phyloP scores from a whole-genome alignment of 2,329 filamentous ascomycete species.

The Trichothecium roseum region DNA sequence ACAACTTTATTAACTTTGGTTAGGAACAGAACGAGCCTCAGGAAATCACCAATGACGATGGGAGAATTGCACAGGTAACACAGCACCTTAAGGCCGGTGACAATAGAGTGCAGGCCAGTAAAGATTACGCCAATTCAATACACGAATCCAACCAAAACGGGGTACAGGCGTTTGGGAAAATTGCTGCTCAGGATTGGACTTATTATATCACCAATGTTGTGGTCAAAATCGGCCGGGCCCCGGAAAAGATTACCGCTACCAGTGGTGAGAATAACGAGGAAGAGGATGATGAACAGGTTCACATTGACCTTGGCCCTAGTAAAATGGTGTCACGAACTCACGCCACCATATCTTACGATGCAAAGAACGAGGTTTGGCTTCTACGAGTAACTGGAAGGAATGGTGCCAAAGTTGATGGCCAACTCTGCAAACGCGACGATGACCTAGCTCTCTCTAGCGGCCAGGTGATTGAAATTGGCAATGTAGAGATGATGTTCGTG shows the following conservation, averaged over 20 bases:
- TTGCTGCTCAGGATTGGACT: slow-evolving; percentile 73
- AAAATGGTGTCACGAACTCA: slow-evolving; percentile 74
- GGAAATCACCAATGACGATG: slow-evolving; percentile 38
- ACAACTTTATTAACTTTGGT: too few relatives aligned
- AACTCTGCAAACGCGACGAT: slow-evolving; percentile 54
- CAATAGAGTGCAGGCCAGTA: slow-evolving; percentile 45
- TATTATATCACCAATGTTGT: slow-evolving; percentile 70
- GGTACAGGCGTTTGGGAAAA: slow-evolving; percentile 70
- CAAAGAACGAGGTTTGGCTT: slow-evolving; percentile 64
- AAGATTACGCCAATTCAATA: slow-evolving; percentile 52
- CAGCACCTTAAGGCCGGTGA: slow-evolving; percentile 33
- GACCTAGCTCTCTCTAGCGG: slow-evolving; percentile 66
- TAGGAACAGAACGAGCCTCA: background rate
- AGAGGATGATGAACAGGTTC: slow-evolving; percentile 45
- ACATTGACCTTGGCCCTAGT: slow-evolving; percentile 81
- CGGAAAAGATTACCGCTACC: slow-evolving; percentile 32
- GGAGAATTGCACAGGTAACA: slow-evolving; percentile 44
- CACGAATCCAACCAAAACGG: slow-evolving; percentile 52
- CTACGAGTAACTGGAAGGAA: slow-evolving; percentile 86
- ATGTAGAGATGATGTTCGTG: slow-evolving; percentile 97
- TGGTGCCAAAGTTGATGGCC: slow-evolving; percentile 74
- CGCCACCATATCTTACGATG: slow-evolving; percentile 63
- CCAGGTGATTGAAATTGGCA: slow-evolving; percentile 82
- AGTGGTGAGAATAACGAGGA: slow-evolving; percentile 22
- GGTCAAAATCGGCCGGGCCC: slow-evolving; percentile 65